phyloP scores from a whole-genome alignment of 345 rosid species.

The Pistacia atlantica region DNA sequence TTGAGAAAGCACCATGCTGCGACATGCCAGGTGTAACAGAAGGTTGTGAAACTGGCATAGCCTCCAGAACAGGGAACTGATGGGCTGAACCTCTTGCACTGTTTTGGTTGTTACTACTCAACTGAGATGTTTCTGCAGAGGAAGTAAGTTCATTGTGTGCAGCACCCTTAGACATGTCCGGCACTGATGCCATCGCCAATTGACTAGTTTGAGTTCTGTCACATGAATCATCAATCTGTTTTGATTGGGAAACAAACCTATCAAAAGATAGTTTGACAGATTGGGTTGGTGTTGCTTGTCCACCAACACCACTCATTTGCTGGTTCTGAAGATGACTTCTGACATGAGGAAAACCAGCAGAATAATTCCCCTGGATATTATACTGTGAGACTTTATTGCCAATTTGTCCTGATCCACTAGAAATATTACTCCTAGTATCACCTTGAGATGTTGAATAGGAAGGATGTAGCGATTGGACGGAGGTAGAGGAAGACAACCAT shows the following conservation, averaged over 20 bases:
- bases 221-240: constrained; percentile 39
- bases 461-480: constrained; percentile 42
- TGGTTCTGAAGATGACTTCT: constrained; percentile 47
- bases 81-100: constrained; percentile 37
- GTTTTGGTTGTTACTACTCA: constrained; percentile 31
- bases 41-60: constrained; percentile 43
- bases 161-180: constrained; percentile 23
- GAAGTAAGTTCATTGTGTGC: constrained; percentile 31
- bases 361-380: constrained; percentile 31
- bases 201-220: constrained; percentile 51
- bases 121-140: constrained; percentile 39
- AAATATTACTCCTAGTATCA: constrained; percentile 33
- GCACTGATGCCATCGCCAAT: constrained; percentile 31
- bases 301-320: constrained; percentile 38
- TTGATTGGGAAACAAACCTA: constrained; percentile 39
- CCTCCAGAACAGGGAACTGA: constrained; percentile 52
- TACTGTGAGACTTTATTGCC: constrained; percentile 21
- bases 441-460: constrained; percentile 43
- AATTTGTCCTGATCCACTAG: constrained; percentile 41
- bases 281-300: constrained; percentile 33
- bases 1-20: constrained; percentile 42
- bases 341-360: constrained; percentile 49
- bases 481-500: constrained; percentile 48
- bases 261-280: constrained; percentile 37
- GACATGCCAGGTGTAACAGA: constrained; percentile 36